Conservation (phyloP, 2,329 filamentous ascomycete genomes). For the Penicillium sp. region DNA sequence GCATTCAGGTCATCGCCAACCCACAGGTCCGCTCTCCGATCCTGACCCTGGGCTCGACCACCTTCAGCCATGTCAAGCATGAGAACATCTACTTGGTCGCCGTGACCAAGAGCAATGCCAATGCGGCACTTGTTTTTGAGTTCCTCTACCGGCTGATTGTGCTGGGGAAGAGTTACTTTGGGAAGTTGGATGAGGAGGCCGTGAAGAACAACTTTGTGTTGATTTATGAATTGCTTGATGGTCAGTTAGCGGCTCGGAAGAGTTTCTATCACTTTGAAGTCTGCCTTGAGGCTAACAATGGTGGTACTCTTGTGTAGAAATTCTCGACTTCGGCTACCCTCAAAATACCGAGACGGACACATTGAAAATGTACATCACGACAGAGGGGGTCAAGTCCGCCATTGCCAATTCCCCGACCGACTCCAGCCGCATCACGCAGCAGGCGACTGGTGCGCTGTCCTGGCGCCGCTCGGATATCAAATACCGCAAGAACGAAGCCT, state of each 20-base stretch:
- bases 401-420: slow-evolving; percentile 71
- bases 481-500: slow-evolving; percentile 99
- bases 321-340: slow-evolving; percentile 97
- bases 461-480: slow-evolving; percentile 98
- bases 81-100: slow-evolving; percentile 98
- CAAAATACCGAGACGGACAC: slow-evolving; percentile 99
- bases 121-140: slow-evolving; percentile 96
- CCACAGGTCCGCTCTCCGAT: slow-evolving; percentile 96
- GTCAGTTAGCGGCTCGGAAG: slow-evolving; percentile 49
- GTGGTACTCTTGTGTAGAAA: slow-evolving; percentile 61
- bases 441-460: slow-evolving; percentile 93
- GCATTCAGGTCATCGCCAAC: slow-evolving; percentile 99
- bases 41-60: slow-evolving; percentile 93
- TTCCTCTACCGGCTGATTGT: slow-evolving; percentile 91
- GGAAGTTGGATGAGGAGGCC: slow-evolving; percentile 98
- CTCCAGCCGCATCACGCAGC: slow-evolving; percentile 98
- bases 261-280: background rate
- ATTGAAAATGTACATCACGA: slow-evolving; percentile 99
- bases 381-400: slow-evolving; percentile 92
- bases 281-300: background rate
- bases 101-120: slow-evolving; percentile 98
- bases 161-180: slow-evolving; percentile 94
- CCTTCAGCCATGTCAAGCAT: slow-evolving; percentile 99
- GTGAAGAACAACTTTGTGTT: slow-evolving; percentile 99
- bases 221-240: slow-evolving; percentile 94